Evolutionary conservation across 192 early-diverging fungal species (phyloP).

Genomic region (Pilaira anomala): DNA sequence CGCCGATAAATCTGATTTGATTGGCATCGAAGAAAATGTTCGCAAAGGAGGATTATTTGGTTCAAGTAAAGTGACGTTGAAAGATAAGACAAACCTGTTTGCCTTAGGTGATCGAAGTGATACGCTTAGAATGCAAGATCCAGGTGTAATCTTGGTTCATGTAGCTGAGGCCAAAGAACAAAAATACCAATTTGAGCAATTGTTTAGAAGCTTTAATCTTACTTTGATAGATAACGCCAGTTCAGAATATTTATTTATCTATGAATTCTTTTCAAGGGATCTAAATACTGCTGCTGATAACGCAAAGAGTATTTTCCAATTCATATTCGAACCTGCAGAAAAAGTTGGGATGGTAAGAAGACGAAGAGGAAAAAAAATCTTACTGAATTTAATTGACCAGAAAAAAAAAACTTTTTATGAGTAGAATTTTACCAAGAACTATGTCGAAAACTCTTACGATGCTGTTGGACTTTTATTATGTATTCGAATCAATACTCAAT

Average conservation of each 20-base stretch:
- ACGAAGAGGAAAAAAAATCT: background rate
- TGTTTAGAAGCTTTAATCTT: slow-evolving; percentile 90
- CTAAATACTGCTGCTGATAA: slow-evolving; percentile 59
- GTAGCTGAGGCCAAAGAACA: slow-evolving; percentile 72
- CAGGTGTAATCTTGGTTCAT: slow-evolving; percentile 85
- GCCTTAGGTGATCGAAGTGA: slow-evolving; percentile 81
- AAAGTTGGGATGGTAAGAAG: slow-evolving; percentile 70
- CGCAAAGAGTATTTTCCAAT: slow-evolving; percentile 70
- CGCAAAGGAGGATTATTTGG: slow-evolving; percentile 68
- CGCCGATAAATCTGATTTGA: slow-evolving; percentile 81
- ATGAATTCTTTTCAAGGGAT: slow-evolving; percentile 84
- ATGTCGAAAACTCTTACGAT: slow-evolving; percentile 78
- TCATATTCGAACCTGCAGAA: slow-evolving; percentile 85
- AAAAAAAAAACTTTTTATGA: background rate
- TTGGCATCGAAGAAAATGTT: slow-evolving; percentile 79
- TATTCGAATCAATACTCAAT: slow-evolving; percentile 81
- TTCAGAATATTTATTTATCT: slow-evolving; percentile 90
- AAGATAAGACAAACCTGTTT: slow-evolving; percentile 83
- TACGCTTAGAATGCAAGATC: slow-evolving; percentile 68
- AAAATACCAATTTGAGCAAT: slow-evolving; percentile 83
- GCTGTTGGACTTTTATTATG: slow-evolving; percentile 89
- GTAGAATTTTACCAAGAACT: slow-evolving; percentile 52
- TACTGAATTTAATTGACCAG: background rate
- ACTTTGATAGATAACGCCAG: slow-evolving; percentile 93
- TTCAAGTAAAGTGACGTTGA: slow-evolving; percentile 59